A percentile compares a stretch with the other conserved stretches of the same genome.
These are phyloP conservation scores for Aphanomyces astaci DNA, from an alignment of 352 stramenopile species.

Conservation along the genomic window DNA sequence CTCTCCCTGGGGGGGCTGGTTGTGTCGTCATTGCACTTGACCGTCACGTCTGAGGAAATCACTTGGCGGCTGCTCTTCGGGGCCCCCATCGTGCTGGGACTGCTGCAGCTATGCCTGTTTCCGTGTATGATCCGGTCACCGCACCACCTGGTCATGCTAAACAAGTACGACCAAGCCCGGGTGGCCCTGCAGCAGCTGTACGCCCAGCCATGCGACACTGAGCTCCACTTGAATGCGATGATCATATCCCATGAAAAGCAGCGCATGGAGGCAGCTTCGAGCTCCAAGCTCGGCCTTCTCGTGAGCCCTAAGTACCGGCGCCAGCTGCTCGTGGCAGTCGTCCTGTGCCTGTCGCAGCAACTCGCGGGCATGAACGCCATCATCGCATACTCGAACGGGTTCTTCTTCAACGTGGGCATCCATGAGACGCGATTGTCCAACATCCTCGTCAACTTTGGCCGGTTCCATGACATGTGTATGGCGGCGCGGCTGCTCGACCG, in stretches of 20 bases:
- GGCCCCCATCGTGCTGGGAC: conserved; percentile 40
- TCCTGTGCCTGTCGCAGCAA: conserved; percentile 9
- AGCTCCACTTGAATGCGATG: conserved; percentile 28
- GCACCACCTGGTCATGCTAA: conserved; percentile 38
- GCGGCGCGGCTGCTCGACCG: conserved; percentile 5
- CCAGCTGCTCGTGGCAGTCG: conserved; percentile 17
- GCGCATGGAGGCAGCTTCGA: not conserved
- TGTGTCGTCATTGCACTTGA: conserved; percentile 33
- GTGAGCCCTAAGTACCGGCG: conserved; percentile 26
- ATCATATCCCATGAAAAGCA: conserved; percentile 1
- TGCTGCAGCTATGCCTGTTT: conserved; percentile 36
- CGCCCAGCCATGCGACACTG: conserved; percentile 23
- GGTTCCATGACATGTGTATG: not conserved
- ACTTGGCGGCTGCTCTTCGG: conserved; percentile 48
- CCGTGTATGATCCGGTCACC: conserved; percentile 33
- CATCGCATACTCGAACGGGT: conserved; percentile 17
- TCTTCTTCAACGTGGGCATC: conserved; percentile 15
- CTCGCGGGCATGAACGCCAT: conserved; percentile 17
- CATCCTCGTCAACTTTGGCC: conserved; percentile 19
- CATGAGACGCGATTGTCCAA: conserved; percentile 11
- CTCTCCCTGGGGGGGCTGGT: conserved; percentile 41
- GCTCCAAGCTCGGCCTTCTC: conserved; percentile 22
- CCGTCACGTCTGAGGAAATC: conserved; percentile 36
- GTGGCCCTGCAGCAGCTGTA: conserved; percentile 28
- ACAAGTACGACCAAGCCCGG: conserved; percentile 24